Evolutionary conservation across 805 yeast species (phyloP).

Genomic region (Saturnispora saitoi): DNA sequence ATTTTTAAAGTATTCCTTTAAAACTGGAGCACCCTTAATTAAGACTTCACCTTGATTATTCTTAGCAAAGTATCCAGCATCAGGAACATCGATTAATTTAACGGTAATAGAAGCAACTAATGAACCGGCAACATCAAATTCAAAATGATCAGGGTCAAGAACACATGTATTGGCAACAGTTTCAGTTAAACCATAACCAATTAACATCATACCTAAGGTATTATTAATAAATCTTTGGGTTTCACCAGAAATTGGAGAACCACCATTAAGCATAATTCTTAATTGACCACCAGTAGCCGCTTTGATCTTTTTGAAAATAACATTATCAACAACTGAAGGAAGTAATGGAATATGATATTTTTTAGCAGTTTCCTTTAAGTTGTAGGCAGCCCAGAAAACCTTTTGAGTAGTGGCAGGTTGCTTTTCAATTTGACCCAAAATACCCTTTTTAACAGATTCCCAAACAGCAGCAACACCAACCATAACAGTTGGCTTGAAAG

Average conservation of each 20-base stretch:
- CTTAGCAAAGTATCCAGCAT: conserved; percentile 84
- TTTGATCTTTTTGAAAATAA: conserved; percentile 80
- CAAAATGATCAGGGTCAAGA: conserved; percentile 54
- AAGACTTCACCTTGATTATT: conserved; percentile 90
- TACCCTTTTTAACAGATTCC: conserved; percentile 93
- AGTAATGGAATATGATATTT: conserved; percentile 73
- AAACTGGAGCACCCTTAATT: conserved; percentile 66
- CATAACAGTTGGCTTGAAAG: conserved; percentile 87
- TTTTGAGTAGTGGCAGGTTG: conserved; percentile 61
- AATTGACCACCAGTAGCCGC: conserved; percentile 93
- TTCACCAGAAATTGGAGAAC: conserved; percentile 75
- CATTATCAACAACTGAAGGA: conserved; percentile 53
- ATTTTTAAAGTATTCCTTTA: conserved; percentile 74
- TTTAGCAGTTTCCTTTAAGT: conserved; percentile 58
- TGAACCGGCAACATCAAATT: conserved; percentile 73
- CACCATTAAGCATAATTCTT: conserved; percentile 74
- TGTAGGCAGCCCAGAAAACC: conserved; percentile 82
- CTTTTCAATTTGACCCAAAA: conserved; percentile 62
- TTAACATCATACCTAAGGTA: conserved; percentile 74
- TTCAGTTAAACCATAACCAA: conserved; percentile 96
- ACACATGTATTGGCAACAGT: conserved; percentile 85
- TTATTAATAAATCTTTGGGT: conserved; percentile 77
- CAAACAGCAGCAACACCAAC: conserved; percentile 99
- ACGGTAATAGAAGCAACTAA: conserved; percentile 75
- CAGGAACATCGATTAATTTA: conserved; percentile 84